phyloP scores from a whole-genome alignment of 192 early-diverging fungal species.

The Entophlyctis luteolus region DNA sequence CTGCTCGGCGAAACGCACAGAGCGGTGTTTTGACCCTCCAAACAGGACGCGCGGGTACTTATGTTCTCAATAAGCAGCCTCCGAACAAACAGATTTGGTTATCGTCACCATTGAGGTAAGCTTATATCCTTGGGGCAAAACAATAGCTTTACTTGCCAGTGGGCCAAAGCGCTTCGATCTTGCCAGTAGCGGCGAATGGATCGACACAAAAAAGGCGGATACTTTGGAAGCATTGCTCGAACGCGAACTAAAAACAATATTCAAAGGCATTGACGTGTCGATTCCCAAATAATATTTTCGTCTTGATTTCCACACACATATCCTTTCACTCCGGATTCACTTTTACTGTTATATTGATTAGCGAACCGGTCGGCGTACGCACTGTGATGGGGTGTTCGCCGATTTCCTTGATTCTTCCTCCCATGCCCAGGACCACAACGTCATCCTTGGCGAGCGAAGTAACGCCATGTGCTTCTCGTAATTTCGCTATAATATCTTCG shows the following conservation, averaged over 20 bases:
- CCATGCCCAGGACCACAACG: slow-evolving; percentile 1
- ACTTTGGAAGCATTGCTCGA: slow-evolving; percentile 18
- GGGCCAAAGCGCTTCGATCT: slow-evolving; percentile 22
- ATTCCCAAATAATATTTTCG: slow-evolving; percentile 17
- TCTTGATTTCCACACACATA: background rate
- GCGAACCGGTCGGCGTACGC: background rate
- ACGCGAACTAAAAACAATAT: slow-evolving; percentile 13
- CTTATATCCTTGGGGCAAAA: background rate
- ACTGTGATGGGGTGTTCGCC: slow-evolving; percentile 17
- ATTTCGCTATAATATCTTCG: slow-evolving; percentile 15
- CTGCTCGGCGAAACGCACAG: slow-evolving; percentile 21
- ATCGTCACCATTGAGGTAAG: slow-evolving; percentile 71
- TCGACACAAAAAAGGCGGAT: slow-evolving; percentile 13
- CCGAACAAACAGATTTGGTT: slow-evolving; percentile 98
- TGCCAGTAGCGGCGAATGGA: background rate
- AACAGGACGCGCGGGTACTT: slow-evolving; percentile 75
- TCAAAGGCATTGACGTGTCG: slow-evolving; percentile 18
- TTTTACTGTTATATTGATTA: background rate
- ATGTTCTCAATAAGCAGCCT: slow-evolving; percentile 97
- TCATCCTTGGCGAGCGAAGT: background rate
- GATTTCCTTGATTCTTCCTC: slow-evolving; percentile 27
- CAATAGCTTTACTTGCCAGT: too few relatives aligned
- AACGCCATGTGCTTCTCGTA: slow-evolving; percentile 9
- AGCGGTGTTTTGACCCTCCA: slow-evolving; percentile 83
- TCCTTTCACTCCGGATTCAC: slow-evolving; percentile 6